A percentile compares a stretch with the other conserved stretches of the same genome.
Conservation (phyloP, 352 stramenopile genomes). For the Pythium apleroticum region DNA sequence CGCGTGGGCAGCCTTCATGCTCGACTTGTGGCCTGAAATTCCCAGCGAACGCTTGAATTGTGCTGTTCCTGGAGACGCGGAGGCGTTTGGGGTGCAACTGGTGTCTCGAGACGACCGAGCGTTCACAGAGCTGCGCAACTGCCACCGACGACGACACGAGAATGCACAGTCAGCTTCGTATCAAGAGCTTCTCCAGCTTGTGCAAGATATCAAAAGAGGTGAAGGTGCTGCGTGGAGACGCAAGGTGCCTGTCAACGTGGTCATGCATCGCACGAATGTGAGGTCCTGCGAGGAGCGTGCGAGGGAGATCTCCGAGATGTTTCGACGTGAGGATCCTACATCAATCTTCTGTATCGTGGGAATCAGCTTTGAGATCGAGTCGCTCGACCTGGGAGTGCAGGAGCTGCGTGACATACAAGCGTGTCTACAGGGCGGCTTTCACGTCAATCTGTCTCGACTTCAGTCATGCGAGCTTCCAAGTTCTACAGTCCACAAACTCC, state of each 20-base stretch:
- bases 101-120: not conserved
- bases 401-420: too few species aligned
- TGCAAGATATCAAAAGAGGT: not conserved
- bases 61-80: too few species aligned
- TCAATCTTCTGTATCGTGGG: not conserved
- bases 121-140: not conserved
- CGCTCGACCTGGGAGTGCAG: too few species aligned
- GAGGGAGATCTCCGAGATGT: not conserved
- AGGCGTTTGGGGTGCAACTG: not conserved
- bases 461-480: too few species aligned
- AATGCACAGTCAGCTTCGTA: not conserved
- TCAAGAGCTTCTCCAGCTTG: not conserved
- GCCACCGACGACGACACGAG: not conserved
- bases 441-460: too few species aligned
- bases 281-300: not conserved
- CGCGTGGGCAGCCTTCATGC: not conserved
- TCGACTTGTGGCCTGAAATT: not conserved
- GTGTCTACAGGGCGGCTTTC: too few species aligned
- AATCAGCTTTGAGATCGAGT: too few species aligned
- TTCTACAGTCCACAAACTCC: too few species aligned
- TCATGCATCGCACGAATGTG: too few species aligned
- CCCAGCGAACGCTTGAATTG: not conserved
- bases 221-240: too few species aligned
- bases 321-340: not conserved
- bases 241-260: too few species aligned